phyloP scores from a whole-genome alignment of 2,329 filamentous ascomycete species.

The Talaromyces funiculosus region DNA sequence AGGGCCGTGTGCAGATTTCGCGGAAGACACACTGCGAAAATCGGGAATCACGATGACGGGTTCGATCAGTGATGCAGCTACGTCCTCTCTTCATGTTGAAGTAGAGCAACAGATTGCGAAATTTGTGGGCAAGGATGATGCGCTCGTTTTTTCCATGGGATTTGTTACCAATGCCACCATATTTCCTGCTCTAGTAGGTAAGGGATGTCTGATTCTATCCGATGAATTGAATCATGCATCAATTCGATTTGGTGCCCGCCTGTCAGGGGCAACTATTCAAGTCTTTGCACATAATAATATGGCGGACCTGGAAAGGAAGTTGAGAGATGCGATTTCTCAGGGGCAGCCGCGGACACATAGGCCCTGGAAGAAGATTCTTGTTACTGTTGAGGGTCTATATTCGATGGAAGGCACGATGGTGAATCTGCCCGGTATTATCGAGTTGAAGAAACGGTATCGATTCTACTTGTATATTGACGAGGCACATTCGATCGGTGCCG shows the following conservation, averaged over 20 bases:
- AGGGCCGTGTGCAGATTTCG: slow-evolving; percentile 84
- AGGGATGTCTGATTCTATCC: slow-evolving; percentile 85
- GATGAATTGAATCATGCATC: slow-evolving; percentile 96
- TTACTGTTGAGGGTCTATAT: slow-evolving; percentile 90
- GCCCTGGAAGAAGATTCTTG: slow-evolving; percentile 96
- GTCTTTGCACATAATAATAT: slow-evolving; percentile 97
- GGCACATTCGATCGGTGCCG: slow-evolving; percentile 86
- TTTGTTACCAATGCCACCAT: slow-evolving; percentile 92
- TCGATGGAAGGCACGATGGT: slow-evolving; percentile 99
- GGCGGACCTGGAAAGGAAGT: slow-evolving; percentile 70
- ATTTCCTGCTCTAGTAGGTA: slow-evolving; percentile 83
- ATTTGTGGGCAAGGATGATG: slow-evolving; percentile 85
- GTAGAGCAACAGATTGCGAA: slow-evolving; percentile 80
- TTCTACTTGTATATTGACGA: slow-evolving; percentile 92
- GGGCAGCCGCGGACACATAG: slow-evolving; percentile 91
- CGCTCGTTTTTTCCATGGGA: slow-evolving; percentile 96
- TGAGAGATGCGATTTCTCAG: slow-evolving; percentile 86
- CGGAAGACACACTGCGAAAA: slow-evolving; percentile 73
- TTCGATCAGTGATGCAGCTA: slow-evolving; percentile 72
- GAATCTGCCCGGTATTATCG: slow-evolving; percentile 77
- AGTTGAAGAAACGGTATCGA: slow-evolving; percentile 88
- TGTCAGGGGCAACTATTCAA: slow-evolving; percentile 84
- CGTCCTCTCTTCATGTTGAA: slow-evolving; percentile 73
- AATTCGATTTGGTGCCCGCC: slow-evolving; percentile 83
- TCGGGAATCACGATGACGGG: slow-evolving; percentile 77